These are phyloP conservation scores for Triticum timopheevii DNA, from an alignment of 176 grass and related monocot species.

Conservation along the genomic window DNA sequence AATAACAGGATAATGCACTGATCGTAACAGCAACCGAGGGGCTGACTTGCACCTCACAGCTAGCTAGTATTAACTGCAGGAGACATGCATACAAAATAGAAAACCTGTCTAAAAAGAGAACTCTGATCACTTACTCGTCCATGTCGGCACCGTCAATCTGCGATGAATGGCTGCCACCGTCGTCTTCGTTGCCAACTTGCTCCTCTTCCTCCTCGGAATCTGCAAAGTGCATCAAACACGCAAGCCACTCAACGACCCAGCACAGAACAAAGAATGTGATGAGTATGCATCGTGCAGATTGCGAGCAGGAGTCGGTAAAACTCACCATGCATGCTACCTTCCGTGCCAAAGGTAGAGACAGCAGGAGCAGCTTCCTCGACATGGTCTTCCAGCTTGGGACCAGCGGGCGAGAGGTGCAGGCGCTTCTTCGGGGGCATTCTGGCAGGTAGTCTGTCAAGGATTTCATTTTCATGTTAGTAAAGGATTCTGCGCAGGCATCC, in stretches of 20 bases:
- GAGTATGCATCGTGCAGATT: conserved; percentile 20
- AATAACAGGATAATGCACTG: neutral
- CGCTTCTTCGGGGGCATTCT: conserved; percentile 71
- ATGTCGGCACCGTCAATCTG: conserved; percentile 44
- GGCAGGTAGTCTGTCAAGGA: neutral
- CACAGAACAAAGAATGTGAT: conserved; percentile 8
- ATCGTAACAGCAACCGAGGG: neutral
- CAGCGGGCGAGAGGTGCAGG: conserved; percentile 11
- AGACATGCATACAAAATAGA: neutral
- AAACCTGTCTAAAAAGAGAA: neutral
- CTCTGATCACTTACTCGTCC: conserved; percentile 37
- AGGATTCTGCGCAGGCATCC: no score
- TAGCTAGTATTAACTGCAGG: neutral
- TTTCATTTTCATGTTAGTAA: no score
- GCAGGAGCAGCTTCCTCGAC: neutral
- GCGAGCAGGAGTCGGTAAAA: neutral
- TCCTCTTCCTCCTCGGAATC: conserved; percentile 48
- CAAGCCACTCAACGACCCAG: conserved; percentile 17
- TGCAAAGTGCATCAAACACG: conserved; percentile 30
- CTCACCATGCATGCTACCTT: neutral
- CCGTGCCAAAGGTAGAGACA: neutral
- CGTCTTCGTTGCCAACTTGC: conserved; percentile 12
- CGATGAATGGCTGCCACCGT: conserved; percentile 32
- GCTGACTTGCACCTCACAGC: neutral
- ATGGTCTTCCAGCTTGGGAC: neutral